Evolutionary conservation across 805 yeast genomes (phyloP).

Genomic region (Ogataea angusta): DNA sequence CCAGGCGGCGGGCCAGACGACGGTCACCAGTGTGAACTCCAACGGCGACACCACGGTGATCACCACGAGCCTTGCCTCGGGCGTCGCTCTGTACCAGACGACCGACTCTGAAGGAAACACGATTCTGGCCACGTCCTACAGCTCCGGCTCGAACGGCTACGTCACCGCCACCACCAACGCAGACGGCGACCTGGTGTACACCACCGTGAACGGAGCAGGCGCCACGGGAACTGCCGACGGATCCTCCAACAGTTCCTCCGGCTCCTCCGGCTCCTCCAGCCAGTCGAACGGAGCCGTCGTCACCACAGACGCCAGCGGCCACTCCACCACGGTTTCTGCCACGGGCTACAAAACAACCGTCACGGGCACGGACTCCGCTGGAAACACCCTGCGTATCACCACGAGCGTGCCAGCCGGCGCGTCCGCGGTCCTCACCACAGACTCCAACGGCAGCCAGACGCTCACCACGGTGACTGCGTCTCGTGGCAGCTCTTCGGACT

Average conservation of each 20-base stretch:
- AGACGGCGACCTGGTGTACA: neutral
- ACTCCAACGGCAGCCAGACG: slow-evolving; percentile 3
- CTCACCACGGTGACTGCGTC: slow-evolving; percentile 1
- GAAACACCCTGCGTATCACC: neutral
- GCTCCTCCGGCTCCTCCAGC: neutral
- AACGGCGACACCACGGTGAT: slow-evolving; percentile 1
- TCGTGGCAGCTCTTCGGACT: neutral
- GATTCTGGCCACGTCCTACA: slow-evolving; percentile 1
- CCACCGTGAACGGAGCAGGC: neutral
- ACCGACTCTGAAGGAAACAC: slow-evolving; percentile 1
- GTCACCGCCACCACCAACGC: slow-evolving; percentile 1
- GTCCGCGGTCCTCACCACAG: slow-evolving; percentile 1
- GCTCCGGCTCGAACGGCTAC: neutral
- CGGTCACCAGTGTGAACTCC: slow-evolving; percentile 1
- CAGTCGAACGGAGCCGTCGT: neutral
- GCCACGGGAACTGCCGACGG: too few relatives aligned
- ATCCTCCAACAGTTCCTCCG: too few relatives aligned
- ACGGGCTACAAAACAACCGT: slow-evolving; percentile 1
- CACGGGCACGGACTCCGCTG: slow-evolving; percentile 1
- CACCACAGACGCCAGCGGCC: neutral
- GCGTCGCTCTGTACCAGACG: slow-evolving; percentile 2
- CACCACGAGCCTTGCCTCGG: slow-evolving; percentile 3
- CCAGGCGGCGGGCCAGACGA: slow-evolving; percentile 1
- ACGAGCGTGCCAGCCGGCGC: slow-evolving; percentile 2
- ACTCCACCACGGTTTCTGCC: neutral